Conservation (phyloP, 345 rosid species). For the Cardamine chenopodiifolia region DNA sequence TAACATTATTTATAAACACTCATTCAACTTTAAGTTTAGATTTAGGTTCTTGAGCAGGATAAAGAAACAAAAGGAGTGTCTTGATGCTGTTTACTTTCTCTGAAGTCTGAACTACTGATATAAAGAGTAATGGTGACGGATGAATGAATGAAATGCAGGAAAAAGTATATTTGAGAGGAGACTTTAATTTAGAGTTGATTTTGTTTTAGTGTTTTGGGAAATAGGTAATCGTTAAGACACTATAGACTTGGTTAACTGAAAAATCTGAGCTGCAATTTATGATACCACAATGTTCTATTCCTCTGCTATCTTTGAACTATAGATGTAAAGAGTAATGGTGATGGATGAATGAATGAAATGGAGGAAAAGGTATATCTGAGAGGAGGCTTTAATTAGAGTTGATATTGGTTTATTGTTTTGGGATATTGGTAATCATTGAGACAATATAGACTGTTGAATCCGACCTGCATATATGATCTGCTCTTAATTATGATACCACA, state of each 20-base stretch:
- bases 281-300: background rate
- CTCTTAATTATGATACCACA: background rate
- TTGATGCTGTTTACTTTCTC: conserved; percentile 16
- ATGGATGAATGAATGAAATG: conserved; percentile 20
- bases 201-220: background rate
- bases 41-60: conserved; percentile 17
- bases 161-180: background rate
- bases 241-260: background rate
- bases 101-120: background rate
- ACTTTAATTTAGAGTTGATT: background rate
- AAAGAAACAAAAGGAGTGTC: conserved; percentile 17
- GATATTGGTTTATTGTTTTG: background rate
- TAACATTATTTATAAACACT: background rate
- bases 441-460: background rate
- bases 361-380: background rate
- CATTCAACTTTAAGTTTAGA: background rate
- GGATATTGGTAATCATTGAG: background rate
- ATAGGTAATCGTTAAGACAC: background rate
- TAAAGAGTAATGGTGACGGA: conserved; percentile 15
- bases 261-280: background rate
- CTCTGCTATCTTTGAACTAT: conserved; percentile 5
- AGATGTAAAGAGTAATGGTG: conserved; percentile 7
- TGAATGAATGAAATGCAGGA: conserved; percentile 10
- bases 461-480: conserved; percentile 13
- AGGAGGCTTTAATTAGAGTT: background rate